Evolutionary conservation across 257 asterid species (phyloP).

Genomic region (Scutellaria minor): DNA sequence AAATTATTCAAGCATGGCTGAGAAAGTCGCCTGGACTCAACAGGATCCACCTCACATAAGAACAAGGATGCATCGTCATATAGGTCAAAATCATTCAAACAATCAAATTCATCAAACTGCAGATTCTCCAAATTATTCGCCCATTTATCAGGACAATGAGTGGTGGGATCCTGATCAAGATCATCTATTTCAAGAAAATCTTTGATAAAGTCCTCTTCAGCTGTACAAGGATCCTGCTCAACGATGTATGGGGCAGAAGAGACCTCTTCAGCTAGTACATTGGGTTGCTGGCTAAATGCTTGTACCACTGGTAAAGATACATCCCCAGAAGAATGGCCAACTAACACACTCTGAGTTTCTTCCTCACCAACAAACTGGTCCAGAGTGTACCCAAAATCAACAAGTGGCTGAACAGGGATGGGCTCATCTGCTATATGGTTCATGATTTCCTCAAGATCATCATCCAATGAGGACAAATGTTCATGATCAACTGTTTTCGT

Average conservation of each 20-base stretch:
- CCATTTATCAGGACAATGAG: slow-evolving; percentile 32
- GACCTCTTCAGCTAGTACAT: slow-evolving; percentile 43
- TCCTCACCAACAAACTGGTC: slow-evolving; percentile 49
- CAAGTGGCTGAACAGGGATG: slow-evolving; percentile 41
- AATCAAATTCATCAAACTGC: slow-evolving; percentile 55
- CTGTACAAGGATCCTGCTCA: slow-evolving; percentile 25
- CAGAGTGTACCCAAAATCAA: slow-evolving; percentile 33
- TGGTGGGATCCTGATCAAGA: slow-evolving; percentile 54
- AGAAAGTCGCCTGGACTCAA: slow-evolving; percentile 40
- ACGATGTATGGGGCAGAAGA: slow-evolving; percentile 41
- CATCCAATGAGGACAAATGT: slow-evolving; percentile 35
- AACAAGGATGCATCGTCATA: slow-evolving; percentile 50
- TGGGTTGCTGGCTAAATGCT: slow-evolving; percentile 35
- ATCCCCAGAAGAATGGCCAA: slow-evolving; percentile 45
- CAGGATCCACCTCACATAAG: slow-evolving; percentile 46
- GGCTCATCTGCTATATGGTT: slow-evolving; percentile 46
- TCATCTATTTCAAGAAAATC: slow-evolving; percentile 91
- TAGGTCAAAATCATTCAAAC: slow-evolving; percentile 56
- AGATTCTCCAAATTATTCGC: slow-evolving; percentile 40
- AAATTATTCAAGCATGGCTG: slow-evolving; percentile 40
- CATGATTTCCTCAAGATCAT: slow-evolving; percentile 62
- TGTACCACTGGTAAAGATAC: slow-evolving; percentile 35
- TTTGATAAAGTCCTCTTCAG: slow-evolving; percentile 62
- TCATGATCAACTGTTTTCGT: slow-evolving; percentile 20
- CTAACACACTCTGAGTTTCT: slow-evolving; percentile 46